phyloP scores from a whole-genome alignment of 768 basidiomycete species.

The Astraeus odoratus region DNA sequence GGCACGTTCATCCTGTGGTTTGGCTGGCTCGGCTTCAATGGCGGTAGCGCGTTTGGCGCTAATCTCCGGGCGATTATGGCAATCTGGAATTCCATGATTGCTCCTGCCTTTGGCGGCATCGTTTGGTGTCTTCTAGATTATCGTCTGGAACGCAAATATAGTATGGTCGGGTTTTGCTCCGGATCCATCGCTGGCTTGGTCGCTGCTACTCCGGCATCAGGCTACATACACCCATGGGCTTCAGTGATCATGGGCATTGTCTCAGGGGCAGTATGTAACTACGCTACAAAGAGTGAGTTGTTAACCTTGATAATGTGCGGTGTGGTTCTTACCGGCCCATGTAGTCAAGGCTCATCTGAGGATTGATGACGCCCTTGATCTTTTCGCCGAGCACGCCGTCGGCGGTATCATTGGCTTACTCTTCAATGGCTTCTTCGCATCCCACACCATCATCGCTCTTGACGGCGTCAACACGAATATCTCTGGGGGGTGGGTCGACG shows the following conservation, averaged over 20 bases:
- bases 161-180: conserved; percentile 85
- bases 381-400: conserved; percentile 87
- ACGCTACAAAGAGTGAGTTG: conserved; percentile 69
- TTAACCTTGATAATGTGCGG: background rate
- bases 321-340: conserved; percentile 8
- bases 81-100: conserved; percentile 84
- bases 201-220: conserved; percentile 83
- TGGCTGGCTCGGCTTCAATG: conserved; percentile 88
- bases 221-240: conserved; percentile 73
- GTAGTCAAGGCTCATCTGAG: conserved; percentile 61
- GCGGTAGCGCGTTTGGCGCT: conserved; percentile 81
- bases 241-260: conserved; percentile 71
- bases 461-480: conserved; percentile 57
- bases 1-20: conserved; percentile 87
- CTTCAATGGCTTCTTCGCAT: conserved; percentile 70
- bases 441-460: conserved; percentile 51
- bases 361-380: conserved; percentile 87
- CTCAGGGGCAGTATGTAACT: conserved; percentile 69
- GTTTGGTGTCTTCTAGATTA: conserved; percentile 82
- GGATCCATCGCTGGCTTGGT: conserved; percentile 87
- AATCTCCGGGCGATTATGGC: conserved; percentile 83
- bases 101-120: conserved; percentile 74
- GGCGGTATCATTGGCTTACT: conserved; percentile 76
- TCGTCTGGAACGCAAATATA: conserved; percentile 73
- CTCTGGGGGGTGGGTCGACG: conserved; percentile 67